Evolutionary conservation across 2,329 filamentous ascomycete genomes (phyloP).

Genomic region (Colletotrichum sp.): DNA sequence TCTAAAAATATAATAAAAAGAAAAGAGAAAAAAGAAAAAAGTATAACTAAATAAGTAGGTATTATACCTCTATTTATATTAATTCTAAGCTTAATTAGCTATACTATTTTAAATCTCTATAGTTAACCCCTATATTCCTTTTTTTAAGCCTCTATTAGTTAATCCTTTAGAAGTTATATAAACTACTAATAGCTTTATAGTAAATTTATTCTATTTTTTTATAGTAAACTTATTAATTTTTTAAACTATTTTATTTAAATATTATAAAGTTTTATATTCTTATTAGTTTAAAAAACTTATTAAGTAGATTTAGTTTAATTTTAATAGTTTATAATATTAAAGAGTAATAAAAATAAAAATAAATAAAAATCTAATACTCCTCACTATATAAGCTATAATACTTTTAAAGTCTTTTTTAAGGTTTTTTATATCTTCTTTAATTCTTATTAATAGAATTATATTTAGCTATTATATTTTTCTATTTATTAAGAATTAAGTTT

Average conservation of each 20-base stretch:
- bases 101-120: not conserved
- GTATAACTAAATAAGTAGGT: not conserved
- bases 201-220: not conserved
- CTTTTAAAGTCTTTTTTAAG: not conserved
- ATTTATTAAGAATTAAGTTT: not conserved
- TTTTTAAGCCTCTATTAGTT: not conserved
- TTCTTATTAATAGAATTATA: not conserved
- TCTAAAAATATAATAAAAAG: not conserved
- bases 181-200: not conserved
- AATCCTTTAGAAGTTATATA: not conserved
- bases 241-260: not conserved
- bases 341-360: too few relatives aligned
- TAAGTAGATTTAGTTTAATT: too few relatives aligned
- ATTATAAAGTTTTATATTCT: too few relatives aligned
- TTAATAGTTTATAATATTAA: too few relatives aligned
- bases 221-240: not conserved
- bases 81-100: not conserved
- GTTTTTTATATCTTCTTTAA: not conserved
- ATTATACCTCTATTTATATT: not conserved
- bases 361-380: too few relatives aligned
- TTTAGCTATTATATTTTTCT: not conserved
- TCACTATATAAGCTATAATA: not conserved
- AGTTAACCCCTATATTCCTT: not conserved
- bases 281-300: too few relatives aligned
- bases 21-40: not conserved